These are phyloP conservation scores for Botrytis cinerea DNA, from an alignment of 2,329 filamentous ascomycete genomes.

Conservation along the genomic window DNA sequence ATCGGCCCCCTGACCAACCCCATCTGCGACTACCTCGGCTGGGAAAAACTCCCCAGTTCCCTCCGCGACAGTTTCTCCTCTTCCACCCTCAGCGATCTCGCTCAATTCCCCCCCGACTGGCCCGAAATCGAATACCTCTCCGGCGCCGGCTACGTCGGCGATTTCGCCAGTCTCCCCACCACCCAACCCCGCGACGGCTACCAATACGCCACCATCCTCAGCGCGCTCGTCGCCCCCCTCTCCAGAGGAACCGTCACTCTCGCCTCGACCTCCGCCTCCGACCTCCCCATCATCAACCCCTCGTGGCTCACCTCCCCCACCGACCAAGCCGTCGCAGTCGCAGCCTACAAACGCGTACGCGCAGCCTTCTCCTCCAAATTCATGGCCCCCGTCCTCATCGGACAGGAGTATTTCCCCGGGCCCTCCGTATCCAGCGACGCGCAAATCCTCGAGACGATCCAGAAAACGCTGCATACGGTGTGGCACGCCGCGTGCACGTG, in stretches of 20 bases:
- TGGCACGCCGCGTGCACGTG: constrained; percentile 59
- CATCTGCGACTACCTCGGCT: constrained; percentile 43
- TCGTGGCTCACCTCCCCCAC: constrained; percentile 49
- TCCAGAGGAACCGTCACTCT: constrained; percentile 50
- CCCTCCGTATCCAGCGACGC: constrained; percentile 28
- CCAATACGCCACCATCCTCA: constrained; percentile 11
- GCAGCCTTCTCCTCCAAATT: constrained; percentile 31
- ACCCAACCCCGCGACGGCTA: neutral
- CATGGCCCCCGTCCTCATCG: constrained; percentile 26
- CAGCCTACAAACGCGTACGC: constrained; percentile 47
- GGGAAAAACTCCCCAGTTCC: constrained; percentile 37
- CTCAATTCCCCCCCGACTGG: constrained; percentile 41
- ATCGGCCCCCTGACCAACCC: neutral
- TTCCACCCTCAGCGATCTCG: constrained; percentile 31
- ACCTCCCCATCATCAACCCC: constrained; percentile 46
- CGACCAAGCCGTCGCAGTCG: constrained; percentile 49
- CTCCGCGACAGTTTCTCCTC: neutral
- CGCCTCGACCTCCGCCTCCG: constrained; percentile 38
- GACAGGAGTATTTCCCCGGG: constrained; percentile 29
- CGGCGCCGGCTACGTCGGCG: constrained; percentile 31
- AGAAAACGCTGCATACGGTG: constrained; percentile 34
- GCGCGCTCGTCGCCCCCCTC: constrained; percentile 37
- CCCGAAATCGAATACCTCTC: constrained; percentile 40
- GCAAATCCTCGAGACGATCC: constrained; percentile 29
- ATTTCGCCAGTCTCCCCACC: constrained; percentile 7